Base-by-base conservation (phyloP, 2,329 filamentous ascomycete species). In the Arthrobotrys megalospora region DNA sequence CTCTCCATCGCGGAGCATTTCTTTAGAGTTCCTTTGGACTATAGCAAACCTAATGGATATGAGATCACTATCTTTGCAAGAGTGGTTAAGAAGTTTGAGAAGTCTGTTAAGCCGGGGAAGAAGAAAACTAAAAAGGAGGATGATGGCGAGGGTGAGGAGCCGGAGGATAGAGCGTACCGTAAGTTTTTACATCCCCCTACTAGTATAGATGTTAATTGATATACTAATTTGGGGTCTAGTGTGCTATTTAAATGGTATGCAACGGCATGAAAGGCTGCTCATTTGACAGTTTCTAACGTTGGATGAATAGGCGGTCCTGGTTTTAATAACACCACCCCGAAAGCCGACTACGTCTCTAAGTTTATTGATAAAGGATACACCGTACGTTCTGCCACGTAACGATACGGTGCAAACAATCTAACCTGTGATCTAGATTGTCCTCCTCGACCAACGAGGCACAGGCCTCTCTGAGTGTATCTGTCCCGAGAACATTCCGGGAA, bases 381-480 rank as follows among this genome's bases (percentile, higher is more conserved):
- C 28, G 69, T 73, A 62, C 21, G 60, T 45, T 55, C 14, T 10
- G 5, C 16, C 43, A n/a, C 7, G 7, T n/a, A 28, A 28, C 21
- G 6, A 16, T 7, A 28, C 11, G 28, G 6, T 55, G 28, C n/a
- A 34, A 34, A n/a, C 36, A 36, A 55, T 7, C 16, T n/a, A 14
- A 34, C 28, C 28, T 2, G 28, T 28, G 7, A 1, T 28, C 36
- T 14, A 45, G 68, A 86, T 93, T 53, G 88, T 98, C 1, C 91
- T 92, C 80, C 88, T 98, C n/a, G 95, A 98, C 84, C 94, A 97
- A 83, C 90, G 95, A 63, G 95, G 95, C 11, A 96, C 93, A 2
- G 95, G 95, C 0, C 86, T 97, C 63, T 96, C 93, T 83, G 92
- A 90, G 1, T 92, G 94, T 0, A 89, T 97, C 48, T 92, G 92